phyloP scores from a whole-genome alignment of 257 asterid species.

The Solanum dulcamara region DNA sequence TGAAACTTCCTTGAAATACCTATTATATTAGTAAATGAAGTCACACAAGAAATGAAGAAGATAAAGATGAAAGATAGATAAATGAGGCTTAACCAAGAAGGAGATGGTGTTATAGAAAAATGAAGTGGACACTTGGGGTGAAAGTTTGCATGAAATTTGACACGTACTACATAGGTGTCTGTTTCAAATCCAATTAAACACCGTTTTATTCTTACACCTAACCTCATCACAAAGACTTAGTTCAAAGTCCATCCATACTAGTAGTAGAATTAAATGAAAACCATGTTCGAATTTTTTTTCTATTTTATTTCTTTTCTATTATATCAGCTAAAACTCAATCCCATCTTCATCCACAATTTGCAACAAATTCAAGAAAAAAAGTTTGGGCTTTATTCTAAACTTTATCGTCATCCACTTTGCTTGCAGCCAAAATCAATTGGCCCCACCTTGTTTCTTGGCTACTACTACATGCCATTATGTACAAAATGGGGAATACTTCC shows the following conservation, averaged over 20 bases:
- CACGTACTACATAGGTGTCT: constrained; percentile 52
- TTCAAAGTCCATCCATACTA: background rate
- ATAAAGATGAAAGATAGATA: background rate
- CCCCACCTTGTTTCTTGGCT: background rate
- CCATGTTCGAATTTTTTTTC: background rate
- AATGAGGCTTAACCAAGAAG: background rate
- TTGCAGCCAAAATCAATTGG: background rate
- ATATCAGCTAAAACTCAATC: background rate
- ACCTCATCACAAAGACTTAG: background rate
- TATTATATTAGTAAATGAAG: background rate
- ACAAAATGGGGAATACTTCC: background rate
- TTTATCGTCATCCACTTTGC: background rate
- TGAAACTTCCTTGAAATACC: background rate
- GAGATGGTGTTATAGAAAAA: background rate
- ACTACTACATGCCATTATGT: background rate
- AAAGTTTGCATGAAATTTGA: constrained; percentile 46
- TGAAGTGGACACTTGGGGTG: constrained; percentile 77
- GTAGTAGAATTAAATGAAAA: background rate
- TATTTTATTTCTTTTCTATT: background rate
- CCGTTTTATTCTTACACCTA: constrained; percentile 1
- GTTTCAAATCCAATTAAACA: background rate
- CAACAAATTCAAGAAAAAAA: background rate
- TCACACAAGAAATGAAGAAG: background rate
- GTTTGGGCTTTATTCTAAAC: background rate
- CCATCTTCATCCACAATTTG: background rate